These are phyloP conservation scores for Forsythia viridissima DNA, from an alignment of 257 asterid genomes.

Conservation along the genomic window DNA sequence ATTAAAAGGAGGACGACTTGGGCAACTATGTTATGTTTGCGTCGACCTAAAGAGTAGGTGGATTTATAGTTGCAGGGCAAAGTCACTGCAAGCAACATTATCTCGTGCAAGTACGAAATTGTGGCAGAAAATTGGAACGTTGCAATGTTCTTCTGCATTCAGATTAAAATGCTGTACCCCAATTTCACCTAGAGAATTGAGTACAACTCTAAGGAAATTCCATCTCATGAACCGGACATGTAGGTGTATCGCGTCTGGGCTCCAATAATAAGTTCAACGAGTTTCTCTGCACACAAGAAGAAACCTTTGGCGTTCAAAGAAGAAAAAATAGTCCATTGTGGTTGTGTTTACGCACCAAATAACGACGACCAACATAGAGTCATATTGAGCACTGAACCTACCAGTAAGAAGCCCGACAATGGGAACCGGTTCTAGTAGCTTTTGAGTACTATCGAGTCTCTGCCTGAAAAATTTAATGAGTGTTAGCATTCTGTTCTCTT, in stretches of 20 bases:
- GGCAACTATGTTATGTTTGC: not conserved
- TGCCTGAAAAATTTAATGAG: slow-evolving; percentile 51
- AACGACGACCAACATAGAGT: not conserved
- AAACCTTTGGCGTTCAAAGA: not conserved
- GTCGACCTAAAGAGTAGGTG: not conserved
- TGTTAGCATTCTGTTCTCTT: slow-evolving; percentile 20
- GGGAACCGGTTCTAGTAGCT: slow-evolving; percentile 75
- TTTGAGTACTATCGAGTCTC: slow-evolving; percentile 70
- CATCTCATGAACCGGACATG: slow-evolving; percentile 92
- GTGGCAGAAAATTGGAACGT: slow-evolving; percentile 1
- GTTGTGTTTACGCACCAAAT: too few relatives aligned
- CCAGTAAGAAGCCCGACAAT: slow-evolving; percentile 79
- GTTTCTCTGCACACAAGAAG: slow-evolving; percentile 61
- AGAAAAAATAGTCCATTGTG: not conserved
- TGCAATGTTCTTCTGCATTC: not conserved
- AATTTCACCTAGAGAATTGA: not conserved
- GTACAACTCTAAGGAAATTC: not conserved
- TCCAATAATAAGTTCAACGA: slow-evolving; percentile 81
- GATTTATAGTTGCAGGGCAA: not conserved
- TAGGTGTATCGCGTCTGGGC: slow-evolving; percentile 96
- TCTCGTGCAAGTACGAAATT: slow-evolving; percentile 9
- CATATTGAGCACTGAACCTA: slow-evolving; percentile 23
- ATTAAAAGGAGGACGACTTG: not conserved
- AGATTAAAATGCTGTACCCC: not conserved
- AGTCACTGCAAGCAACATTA: slow-evolving; percentile 22